Percentiles rank a stretch among this genome's conserved stretches.
Evolutionary conservation across 139 green algal genomes (phyloP).

Genomic region (Micractinium sp.): DNA sequence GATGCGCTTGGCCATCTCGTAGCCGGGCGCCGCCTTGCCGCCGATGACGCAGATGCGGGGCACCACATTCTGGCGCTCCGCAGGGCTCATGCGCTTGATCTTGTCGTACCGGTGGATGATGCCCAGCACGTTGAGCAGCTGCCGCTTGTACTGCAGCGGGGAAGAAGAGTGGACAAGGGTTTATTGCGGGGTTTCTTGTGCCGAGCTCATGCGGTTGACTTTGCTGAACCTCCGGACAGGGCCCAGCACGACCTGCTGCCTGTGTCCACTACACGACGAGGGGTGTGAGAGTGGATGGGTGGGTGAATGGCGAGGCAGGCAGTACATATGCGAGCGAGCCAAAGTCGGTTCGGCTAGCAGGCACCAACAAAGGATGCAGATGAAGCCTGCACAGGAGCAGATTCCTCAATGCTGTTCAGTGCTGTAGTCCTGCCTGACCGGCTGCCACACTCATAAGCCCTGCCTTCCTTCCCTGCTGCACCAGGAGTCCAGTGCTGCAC

Average conservation of each 20-base stretch:
- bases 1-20: constrained; percentile 99
- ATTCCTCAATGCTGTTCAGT: too few species aligned
- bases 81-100: constrained; percentile 89
- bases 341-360: too few species aligned
- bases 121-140: constrained; percentile 93
- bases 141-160: constrained; percentile 92
- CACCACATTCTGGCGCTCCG: constrained; percentile 87
- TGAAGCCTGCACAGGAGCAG: neutral
- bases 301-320: too few species aligned
- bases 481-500: neutral
- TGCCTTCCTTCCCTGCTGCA: neutral
- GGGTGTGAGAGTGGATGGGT: too few species aligned
- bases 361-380: neutral
- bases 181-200: neutral
- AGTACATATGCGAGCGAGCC: too few species aligned
- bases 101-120: constrained; percentile 91
- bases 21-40: constrained; percentile 97
- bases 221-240: too few species aligned
- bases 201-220: too few species aligned
- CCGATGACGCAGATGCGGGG: constrained; percentile 92
- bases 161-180: too few species aligned
- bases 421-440: neutral
- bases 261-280: too few species aligned
- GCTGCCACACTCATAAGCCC: neutral
- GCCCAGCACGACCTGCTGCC: too few species aligned